A percentile compares a stretch with the other conserved stretches of the same genome.
phyloP scores from a whole-genome alignment of 306 rosid species.

The Quercus ilex region DNA sequence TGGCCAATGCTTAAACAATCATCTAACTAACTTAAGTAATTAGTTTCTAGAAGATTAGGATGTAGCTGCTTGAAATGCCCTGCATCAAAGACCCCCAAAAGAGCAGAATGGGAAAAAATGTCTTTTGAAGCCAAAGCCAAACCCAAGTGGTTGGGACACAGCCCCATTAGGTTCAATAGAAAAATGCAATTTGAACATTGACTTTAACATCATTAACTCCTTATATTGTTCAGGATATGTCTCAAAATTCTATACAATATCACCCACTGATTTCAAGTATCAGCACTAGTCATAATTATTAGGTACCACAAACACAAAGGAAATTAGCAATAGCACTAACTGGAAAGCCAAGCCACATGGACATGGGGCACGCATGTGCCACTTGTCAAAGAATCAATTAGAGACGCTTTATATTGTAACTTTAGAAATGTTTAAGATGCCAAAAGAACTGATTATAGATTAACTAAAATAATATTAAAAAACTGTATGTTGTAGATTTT shows the following conservation, averaged over 20 bases:
- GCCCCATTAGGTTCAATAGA: neutral
- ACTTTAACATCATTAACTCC: neutral
- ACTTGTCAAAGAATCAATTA: neutral
- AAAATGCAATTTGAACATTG: neutral
- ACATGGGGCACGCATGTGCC: neutral
- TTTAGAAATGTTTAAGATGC: neutral
- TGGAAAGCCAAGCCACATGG: neutral
- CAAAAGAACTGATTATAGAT: neutral
- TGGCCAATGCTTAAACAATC: too few species aligned
- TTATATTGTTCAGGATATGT: neutral
- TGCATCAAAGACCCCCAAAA: neutral
- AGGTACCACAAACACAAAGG: neutral
- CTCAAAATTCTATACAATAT: neutral
- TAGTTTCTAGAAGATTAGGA: too few species aligned
- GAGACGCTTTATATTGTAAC: neutral
- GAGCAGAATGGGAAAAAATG: neutral
- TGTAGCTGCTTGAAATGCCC: too few species aligned
- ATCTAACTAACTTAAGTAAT: too few species aligned
- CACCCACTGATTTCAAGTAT: neutral
- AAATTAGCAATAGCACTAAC: neutral
- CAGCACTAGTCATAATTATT: neutral
- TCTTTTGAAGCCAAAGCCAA: neutral
- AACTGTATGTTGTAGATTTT: neutral
- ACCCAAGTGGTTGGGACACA: neutral
- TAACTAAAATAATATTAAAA: neutral